These are phyloP conservation scores for Candida namnaoensis DNA, from an alignment of 805 yeast species.

Conservation along the genomic window DNA sequence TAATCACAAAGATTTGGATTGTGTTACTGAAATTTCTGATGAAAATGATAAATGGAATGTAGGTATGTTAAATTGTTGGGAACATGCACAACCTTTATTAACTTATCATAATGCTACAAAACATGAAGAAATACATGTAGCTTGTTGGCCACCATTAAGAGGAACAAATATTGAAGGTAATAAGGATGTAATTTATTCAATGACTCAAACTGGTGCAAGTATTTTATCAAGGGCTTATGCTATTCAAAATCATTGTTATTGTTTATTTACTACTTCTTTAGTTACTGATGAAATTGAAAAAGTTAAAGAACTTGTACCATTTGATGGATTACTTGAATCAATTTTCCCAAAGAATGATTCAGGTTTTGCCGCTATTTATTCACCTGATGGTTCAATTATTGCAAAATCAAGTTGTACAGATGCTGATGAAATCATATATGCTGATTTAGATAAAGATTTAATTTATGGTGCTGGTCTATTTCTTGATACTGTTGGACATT, in stretches of 20 bases:
- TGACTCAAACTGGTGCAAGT: too few species aligned
- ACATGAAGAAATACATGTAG: constrained; percentile 10
- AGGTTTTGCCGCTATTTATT: constrained; percentile 5
- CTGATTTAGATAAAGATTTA: constrained; percentile 10
- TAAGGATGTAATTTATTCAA: constrained; percentile 1
- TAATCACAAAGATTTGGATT: not conserved
- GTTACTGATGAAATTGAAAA: constrained; percentile 3
- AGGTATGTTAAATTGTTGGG: constrained; percentile 17
- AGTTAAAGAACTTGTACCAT: too few species aligned
- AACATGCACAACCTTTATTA: constrained; percentile 14
- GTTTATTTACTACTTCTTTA: constrained; percentile 2
- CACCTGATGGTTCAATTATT: constrained; percentile 11
- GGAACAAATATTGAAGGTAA: not conserved
- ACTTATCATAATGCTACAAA: constrained; percentile 9
- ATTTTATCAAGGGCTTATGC: constrained; percentile 6
- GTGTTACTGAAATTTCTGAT: constrained; percentile 5
- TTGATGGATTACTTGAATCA: not conserved
- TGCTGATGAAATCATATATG: constrained; percentile 10
- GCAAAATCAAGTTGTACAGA: constrained; percentile 7
- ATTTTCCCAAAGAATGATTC: constrained; percentile 1
- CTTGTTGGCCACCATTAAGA: constrained; percentile 9
- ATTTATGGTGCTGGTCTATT: constrained; percentile 9
- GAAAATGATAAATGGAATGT: constrained; percentile 1
- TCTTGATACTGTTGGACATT: constrained; percentile 16
- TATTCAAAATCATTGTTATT: constrained; percentile 3